Percentiles rank a stretch among this genome's conserved stretches.
Evolutionary conservation across 2,329 filamentous ascomycete genomes (phyloP).

Genomic region (Sporothrix inflata): DNA sequence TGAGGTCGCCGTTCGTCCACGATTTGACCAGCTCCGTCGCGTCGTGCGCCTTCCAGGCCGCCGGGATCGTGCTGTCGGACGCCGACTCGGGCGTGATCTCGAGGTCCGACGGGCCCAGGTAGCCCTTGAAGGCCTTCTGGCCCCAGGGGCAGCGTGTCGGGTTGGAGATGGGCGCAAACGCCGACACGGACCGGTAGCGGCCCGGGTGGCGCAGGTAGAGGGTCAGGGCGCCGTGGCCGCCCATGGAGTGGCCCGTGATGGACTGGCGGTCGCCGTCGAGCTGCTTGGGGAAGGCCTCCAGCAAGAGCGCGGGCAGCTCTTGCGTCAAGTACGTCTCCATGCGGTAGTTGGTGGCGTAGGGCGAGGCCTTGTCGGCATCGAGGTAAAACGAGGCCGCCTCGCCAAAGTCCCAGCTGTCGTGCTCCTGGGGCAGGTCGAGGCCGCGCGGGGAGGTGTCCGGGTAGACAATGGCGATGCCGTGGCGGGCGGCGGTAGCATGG

Average conservation of each 20-base stretch:
- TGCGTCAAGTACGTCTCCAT: constrained; percentile 94
- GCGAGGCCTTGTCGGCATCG: constrained; percentile 77
- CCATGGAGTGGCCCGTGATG: constrained; percentile 96
- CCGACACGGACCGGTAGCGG: constrained; percentile 84
- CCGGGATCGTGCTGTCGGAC: constrained; percentile 44
- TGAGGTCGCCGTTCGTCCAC: constrained; percentile 67
- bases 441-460: constrained; percentile 94
- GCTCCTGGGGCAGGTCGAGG: constrained; percentile 77
- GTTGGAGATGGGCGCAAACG: constrained; percentile 89
- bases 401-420: constrained; percentile 90
- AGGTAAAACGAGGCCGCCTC: constrained; percentile 93
- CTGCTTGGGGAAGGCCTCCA: constrained; percentile 66
- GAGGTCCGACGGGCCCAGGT: constrained; percentile 71
- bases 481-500: constrained; percentile 76
- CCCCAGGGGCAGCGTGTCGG: constrained; percentile 88
- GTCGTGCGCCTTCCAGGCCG: constrained; percentile 86
- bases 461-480: constrained; percentile 89
- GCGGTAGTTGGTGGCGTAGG: constrained; percentile 78
- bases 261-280: constrained; percentile 73
- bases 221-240: constrained; percentile 91
- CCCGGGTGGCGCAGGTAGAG: constrained; percentile 90
- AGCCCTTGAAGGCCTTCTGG: constrained; percentile 90
- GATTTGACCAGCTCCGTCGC: constrained; percentile 84
- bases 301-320: constrained; percentile 81
- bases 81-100: constrained; percentile 29